Conservation (phyloP, 768 basidiomycete genomes). For the Pholiota microspora region DNA sequence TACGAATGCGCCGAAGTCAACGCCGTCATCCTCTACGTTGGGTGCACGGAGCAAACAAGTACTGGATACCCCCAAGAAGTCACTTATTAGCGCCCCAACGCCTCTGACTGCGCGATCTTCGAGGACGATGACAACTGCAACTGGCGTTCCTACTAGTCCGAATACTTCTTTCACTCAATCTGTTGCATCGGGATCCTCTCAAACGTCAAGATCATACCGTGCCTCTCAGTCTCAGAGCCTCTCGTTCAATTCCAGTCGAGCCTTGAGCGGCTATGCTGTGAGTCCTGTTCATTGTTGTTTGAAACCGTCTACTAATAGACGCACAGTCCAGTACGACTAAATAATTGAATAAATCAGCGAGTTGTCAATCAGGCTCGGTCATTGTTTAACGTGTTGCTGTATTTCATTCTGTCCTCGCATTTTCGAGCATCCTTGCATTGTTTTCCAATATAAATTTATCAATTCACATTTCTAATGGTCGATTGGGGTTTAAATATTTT, state of each 20-base stretch:
- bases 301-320: constrained; percentile 8
- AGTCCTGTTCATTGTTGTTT: constrained; percentile 27
- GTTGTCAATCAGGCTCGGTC: constrained; percentile 13
- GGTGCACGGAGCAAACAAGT: constrained; percentile 53
- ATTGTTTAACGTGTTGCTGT: constrained; percentile 27
- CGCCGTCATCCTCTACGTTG: constrained; percentile 57
- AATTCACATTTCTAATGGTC: constrained; percentile 21
- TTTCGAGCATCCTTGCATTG: constrained; percentile 29
- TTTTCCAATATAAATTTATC: constrained; percentile 30
- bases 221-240: constrained; percentile 68
- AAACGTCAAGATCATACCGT: constrained; percentile 67
- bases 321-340: constrained; percentile 40
- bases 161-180: constrained; percentile 54
- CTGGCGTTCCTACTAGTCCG: constrained; percentile 58
- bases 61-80: constrained; percentile 81
- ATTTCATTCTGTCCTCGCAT: constrained; percentile 32
- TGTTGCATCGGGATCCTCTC: constrained; percentile 51
- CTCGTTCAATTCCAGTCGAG: constrained; percentile 74
- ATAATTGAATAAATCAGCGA: constrained; percentile 23
- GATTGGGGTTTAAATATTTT: constrained; percentile 9
- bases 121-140: constrained; percentile 46
- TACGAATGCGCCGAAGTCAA: constrained; percentile 48
- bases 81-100: constrained; percentile 85
- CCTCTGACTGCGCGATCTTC: constrained; percentile 78
- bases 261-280: constrained; percentile 69